Base-by-base conservation (phyloP, 495 filamentous ascomycete species). In the Aspergillus bertholletiae region DNA sequence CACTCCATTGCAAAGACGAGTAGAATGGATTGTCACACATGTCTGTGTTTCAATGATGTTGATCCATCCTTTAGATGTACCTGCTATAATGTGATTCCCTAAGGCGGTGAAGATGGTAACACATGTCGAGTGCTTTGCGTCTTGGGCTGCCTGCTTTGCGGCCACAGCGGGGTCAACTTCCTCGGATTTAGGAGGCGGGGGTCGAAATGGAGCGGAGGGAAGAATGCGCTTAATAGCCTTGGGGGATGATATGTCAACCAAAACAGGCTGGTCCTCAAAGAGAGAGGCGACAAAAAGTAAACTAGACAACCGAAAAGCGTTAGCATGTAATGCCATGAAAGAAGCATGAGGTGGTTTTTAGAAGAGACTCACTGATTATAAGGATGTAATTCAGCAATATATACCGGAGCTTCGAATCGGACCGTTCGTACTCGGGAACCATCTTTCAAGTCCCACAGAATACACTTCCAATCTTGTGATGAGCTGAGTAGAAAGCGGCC, bases 391-490 rank as follows among this genome's bases (percentile, higher is more conserved):
- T 97, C 93, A 1, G 92, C 94, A 47, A 92, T 96, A 70, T 96
- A 98, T 17, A 96, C 90, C 2, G 93, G 90, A 5, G 92, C 91
- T 55, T 90, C 87, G 60, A 97, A 95, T 51, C 87, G 85, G 51
- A 96, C 86, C 22, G 80, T 87, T 32, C 88, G 80, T 51, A 88
- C 63, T 44, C 83, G 79, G 8, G 79, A 81, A 35, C 86, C 87
- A 64, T 90, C 86, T 58, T 86, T 78, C 43, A 98, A 71, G 71
- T 98, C 95, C 94, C 94, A 98, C 1, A 97, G 79, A 30, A 96
- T 90, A 51, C 85, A 91, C 70, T 92, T 96, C 88, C 92, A 97
- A 63, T 96, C 94, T 60, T 96, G 90, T 13, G 88, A 90, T n/a
- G 89, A 85, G 56, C 89, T 96, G 22, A 97, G 83, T n/a, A 99